phyloP scores from a whole-genome alignment of 306 rosid species.

The Prinsepia uniflora region DNA sequence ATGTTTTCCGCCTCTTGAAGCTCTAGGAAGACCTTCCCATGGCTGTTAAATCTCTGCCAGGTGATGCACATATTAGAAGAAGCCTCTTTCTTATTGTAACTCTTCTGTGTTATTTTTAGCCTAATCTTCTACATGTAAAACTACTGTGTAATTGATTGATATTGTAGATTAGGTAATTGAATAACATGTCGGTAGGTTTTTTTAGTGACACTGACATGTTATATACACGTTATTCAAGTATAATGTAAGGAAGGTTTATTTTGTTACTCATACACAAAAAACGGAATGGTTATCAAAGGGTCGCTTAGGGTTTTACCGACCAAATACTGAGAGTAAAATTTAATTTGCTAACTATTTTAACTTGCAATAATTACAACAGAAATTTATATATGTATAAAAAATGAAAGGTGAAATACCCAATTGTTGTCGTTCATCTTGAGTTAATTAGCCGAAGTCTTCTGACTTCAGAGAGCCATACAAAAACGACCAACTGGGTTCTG shows the following conservation, averaged over 20 bases:
- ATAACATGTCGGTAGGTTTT: too few species aligned
- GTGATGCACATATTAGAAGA: too few species aligned
- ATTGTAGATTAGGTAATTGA: too few species aligned
- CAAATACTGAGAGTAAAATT: not conserved
- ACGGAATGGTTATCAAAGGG: not conserved
- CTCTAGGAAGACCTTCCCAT: slow-evolving; percentile 3
- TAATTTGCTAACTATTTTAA: not conserved
- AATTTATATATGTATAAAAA: not conserved
- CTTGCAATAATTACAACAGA: not conserved
- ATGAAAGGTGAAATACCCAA: not conserved
- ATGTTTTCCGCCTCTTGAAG: slow-evolving; percentile 28
- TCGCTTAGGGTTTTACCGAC: not conserved
- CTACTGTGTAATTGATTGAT: too few species aligned
- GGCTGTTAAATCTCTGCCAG: too few species aligned
- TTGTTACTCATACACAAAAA: too few species aligned
- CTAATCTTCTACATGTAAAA: too few species aligned
- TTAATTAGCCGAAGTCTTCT: not conserved
- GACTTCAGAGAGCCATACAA: not conserved
- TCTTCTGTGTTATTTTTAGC: too few species aligned
- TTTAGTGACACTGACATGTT: too few species aligned
- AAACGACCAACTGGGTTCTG: not conserved
- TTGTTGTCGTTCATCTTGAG: not conserved
- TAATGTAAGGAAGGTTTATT: too few species aligned
- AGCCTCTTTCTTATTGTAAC: too few species aligned
- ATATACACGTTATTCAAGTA: too few species aligned